phyloP scores from a whole-genome alignment of 2,329 filamentous ascomycete species.

The Calonectria multiphialidica region DNA sequence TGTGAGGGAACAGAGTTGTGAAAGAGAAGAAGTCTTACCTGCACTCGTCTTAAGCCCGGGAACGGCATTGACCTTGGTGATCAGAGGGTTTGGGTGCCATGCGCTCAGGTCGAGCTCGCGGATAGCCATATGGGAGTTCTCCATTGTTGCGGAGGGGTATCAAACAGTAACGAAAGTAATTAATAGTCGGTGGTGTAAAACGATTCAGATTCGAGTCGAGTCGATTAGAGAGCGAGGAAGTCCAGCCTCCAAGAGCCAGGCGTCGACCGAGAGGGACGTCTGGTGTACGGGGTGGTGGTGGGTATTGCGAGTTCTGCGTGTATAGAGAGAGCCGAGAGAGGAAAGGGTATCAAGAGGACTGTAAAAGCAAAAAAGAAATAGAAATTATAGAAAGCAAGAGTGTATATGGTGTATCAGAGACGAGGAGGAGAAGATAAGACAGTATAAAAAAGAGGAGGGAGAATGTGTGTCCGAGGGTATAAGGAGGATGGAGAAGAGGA shows the following conservation, averaged over 20 bases:
- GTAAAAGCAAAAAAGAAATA: slow-evolving; percentile 15
- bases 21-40: slow-evolving; percentile 58
- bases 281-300: slow-evolving; percentile 2
- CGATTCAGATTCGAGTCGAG: slow-evolving; percentile 21
- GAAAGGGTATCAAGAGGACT: slow-evolving; percentile 7
- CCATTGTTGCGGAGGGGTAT: slow-evolving; percentile 39
- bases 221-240: slow-evolving; percentile 35
- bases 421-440: slow-evolving; percentile 26
- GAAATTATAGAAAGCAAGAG: slow-evolving; percentile 14
- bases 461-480: slow-evolving; percentile 4
- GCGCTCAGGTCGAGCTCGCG: slow-evolving; percentile 64
- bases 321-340: background rate
- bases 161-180: slow-evolving; percentile 13
- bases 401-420: slow-evolving; percentile 21
- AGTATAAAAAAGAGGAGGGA: slow-evolving; percentile 24
- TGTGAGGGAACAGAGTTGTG: background rate
- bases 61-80: slow-evolving; percentile 67
- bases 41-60: slow-evolving; percentile 71
- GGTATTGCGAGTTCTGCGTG: slow-evolving; percentile 14
- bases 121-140: slow-evolving; percentile 49
- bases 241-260: slow-evolving; percentile 41
- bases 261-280: slow-evolving; percentile 17
- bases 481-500: slow-evolving; percentile 19
- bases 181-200: slow-evolving; percentile 16
- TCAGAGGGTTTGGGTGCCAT: slow-evolving; percentile 61